phyloP scores from a whole-genome alignment of 768 basidiomycete genomes.

The Trametes cinnabarina region DNA sequence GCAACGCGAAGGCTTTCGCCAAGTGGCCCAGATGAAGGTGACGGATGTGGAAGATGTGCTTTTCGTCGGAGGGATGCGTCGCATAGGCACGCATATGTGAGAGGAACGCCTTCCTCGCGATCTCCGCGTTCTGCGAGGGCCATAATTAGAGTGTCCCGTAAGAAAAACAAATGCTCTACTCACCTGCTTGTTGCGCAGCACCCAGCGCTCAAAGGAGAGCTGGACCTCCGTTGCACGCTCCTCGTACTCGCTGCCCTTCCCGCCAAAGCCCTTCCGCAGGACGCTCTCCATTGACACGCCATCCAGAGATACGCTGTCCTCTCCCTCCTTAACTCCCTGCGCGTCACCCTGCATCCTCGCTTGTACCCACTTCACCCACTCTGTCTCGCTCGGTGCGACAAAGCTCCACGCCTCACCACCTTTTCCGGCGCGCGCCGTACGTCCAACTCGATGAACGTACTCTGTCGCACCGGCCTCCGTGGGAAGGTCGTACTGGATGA shows the following conservation, averaged over 20 bases:
- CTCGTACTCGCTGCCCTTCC: conserved; percentile 77
- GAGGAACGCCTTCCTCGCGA: conserved; percentile 82
- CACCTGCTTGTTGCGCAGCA: conserved; percentile 69
- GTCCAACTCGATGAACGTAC: conserved; percentile 94
- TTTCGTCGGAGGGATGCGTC: conserved; percentile 93
- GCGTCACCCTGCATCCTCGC: conserved; percentile 66
- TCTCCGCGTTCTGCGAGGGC: conserved; percentile 58
- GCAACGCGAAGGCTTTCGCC: conserved; percentile 87
- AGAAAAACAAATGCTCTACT: conserved; percentile 20
- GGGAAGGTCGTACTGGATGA: conserved; percentile 95
- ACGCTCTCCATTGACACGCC: conserved; percentile 68
- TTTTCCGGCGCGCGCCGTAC: conserved; percentile 94
- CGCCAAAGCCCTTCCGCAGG: conserved; percentile 81
- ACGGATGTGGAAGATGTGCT: conserved; percentile 94
- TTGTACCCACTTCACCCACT: conserved; percentile 91
- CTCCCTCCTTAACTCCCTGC: conserved; percentile 22
- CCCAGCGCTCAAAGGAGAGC: conserved; percentile 93
- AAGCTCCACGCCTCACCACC: conserved; percentile 97
- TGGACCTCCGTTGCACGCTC: conserved; percentile 93
- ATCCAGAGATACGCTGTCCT: conserved; percentile 44
- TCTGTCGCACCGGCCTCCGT: conserved; percentile 96
- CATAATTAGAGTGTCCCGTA: not conserved
- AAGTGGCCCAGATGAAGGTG: conserved; percentile 93
- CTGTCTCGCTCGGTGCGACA: conserved; percentile 79
- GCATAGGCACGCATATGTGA: conserved; percentile 97